Conservation (phyloP, 805 yeast genomes). For the Wickerhamiella sergipiensis region DNA sequence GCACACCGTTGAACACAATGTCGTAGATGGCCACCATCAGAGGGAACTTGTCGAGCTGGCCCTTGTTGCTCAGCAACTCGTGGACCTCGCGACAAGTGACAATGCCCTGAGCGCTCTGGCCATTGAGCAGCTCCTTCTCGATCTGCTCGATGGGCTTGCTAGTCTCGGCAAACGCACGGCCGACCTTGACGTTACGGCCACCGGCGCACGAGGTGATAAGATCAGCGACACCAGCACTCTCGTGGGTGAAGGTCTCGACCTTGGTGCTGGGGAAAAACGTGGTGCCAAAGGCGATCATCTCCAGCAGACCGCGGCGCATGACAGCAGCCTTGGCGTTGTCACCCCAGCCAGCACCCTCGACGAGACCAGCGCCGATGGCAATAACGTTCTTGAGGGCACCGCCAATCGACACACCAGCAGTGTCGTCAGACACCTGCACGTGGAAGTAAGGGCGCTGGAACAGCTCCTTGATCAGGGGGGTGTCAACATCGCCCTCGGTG, state of each 20-base stretch:
- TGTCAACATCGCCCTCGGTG: conserved; percentile 61
- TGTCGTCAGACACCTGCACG: conserved; percentile 82
- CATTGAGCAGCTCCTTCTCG: conserved; percentile 77
- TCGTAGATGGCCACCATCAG: conserved; percentile 66
- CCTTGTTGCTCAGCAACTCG: conserved; percentile 46
- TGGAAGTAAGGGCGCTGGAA: conserved; percentile 99
- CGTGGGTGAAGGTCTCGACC: conserved; percentile 76
- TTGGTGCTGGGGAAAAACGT: conserved; percentile 64
- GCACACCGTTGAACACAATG: conserved; percentile 61
- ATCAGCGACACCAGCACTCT: conserved; percentile 96
- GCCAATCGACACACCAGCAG: conserved; percentile 90
- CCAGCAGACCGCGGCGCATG: conserved; percentile 89
- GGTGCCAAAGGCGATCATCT: conserved; percentile 75
- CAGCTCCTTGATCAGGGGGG: conserved; percentile 53
- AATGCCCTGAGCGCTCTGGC: conserved; percentile 95
- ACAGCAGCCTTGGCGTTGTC: conserved; percentile 96
- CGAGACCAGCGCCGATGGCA: conserved; percentile 94
- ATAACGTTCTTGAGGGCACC: conserved; percentile 96
- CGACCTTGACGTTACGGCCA: conserved; percentile 92
- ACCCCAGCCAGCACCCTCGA: conserved; percentile 98
- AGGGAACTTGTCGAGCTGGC: conserved; percentile 60
- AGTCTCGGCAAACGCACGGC: conserved; percentile 68
- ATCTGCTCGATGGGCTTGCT: conserved; percentile 67
- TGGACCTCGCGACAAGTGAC: conserved; percentile 85
- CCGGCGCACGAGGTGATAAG: conserved; percentile 95